A percentile compares a stretch with the other conserved stretches of the same genome.
phyloP scores from a whole-genome alignment of 805 yeast species.

The Suhomyces pyralidae region DNA sequence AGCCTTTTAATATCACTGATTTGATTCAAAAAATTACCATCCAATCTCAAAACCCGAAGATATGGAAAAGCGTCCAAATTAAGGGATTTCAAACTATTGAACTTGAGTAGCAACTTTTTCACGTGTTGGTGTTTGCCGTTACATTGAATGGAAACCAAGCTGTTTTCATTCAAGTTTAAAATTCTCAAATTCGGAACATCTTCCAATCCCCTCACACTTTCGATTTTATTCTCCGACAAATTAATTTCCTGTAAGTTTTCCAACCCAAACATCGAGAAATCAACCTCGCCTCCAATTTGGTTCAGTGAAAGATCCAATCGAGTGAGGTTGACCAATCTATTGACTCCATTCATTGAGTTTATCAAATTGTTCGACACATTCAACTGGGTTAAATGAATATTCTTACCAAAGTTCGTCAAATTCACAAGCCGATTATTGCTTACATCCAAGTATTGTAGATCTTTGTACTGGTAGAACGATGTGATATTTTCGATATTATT shows the following conservation, averaged over 20 bases:
- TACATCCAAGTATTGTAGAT: constrained; percentile 43
- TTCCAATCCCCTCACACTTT: constrained; percentile 33
- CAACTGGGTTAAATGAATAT: constrained; percentile 43
- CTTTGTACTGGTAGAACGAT: constrained; percentile 36
- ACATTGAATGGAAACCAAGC: constrained; percentile 21
- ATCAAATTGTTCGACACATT: constrained; percentile 37
- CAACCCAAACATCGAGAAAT: constrained; percentile 33
- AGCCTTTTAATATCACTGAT: constrained; percentile 26
- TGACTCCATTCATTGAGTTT: constrained; percentile 33
- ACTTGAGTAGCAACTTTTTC: constrained; percentile 38
- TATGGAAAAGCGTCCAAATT: constrained; percentile 33
- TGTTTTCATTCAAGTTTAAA: constrained; percentile 44
- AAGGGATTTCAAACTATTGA: constrained; percentile 33
- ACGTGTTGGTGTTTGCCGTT: constrained; percentile 22
- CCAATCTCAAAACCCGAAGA: constrained; percentile 44
- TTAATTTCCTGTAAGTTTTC: constrained; percentile 43
- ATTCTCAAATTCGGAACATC: constrained; percentile 32
- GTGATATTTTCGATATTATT: constrained; percentile 42
- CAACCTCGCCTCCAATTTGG: constrained; percentile 34
- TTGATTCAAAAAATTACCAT: constrained; percentile 36
- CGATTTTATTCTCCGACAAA: constrained; percentile 41
- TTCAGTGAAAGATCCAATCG: constrained; percentile 43
- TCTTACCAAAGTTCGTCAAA: constrained; percentile 33
- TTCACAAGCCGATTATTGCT: constrained; percentile 35
- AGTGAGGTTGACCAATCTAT: constrained; percentile 37